phyloP scores from a whole-genome alignment of 2,329 filamentous ascomycete species.

The Grosmannia huntii region DNA sequence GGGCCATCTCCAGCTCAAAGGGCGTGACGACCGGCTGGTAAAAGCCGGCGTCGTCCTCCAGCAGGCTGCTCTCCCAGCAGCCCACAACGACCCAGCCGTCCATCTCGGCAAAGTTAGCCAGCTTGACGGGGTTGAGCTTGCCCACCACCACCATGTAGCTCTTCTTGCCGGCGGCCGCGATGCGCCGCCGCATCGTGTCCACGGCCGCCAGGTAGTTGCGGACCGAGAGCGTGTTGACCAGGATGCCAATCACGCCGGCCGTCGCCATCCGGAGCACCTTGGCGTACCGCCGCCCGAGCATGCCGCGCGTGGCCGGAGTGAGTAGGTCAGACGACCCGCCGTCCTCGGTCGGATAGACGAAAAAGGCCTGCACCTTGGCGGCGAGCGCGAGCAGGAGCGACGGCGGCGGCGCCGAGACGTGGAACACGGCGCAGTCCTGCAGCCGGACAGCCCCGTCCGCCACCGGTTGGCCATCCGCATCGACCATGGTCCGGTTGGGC shows the following conservation, averaged over 20 bases:
- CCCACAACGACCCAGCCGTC: conserved; percentile 96
- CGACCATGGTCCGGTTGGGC: conserved; percentile 62
- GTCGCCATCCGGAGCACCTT: conserved; percentile 70
- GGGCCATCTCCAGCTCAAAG: conserved; percentile 72
- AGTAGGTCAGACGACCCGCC: conserved; percentile 6
- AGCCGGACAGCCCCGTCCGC: conserved; percentile 32
- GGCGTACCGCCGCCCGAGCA: conserved; percentile 77
- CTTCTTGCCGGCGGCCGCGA: conserved; percentile 77
- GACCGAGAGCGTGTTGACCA: conserved; percentile 91
- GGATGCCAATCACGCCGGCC: conserved; percentile 76
- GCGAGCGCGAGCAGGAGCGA: conserved; percentile 79
- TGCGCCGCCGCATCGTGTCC: conserved; percentile 56
- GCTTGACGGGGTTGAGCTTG: conserved; percentile 87
- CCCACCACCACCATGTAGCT: conserved; percentile 93
- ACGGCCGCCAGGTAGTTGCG: conserved; percentile 80
- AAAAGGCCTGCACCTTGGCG: conserved; percentile 64
- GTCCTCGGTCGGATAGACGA: conserved; percentile 54
- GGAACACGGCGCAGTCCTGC: conserved; percentile 59
- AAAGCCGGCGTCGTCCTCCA: conserved; percentile 73
- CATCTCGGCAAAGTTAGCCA: conserved; percentile 92
- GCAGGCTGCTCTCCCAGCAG: conserved; percentile 91
- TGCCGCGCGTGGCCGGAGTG: conserved; percentile 31
- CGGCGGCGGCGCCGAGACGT: conserved; percentile 68
- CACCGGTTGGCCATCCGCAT: conserved; percentile 14
- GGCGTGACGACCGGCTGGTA: conserved; percentile 88